These are phyloP conservation scores for Vanderwaltozyma verrucispora DNA, from an alignment of 805 yeast species.

Conservation along the genomic window DNA sequence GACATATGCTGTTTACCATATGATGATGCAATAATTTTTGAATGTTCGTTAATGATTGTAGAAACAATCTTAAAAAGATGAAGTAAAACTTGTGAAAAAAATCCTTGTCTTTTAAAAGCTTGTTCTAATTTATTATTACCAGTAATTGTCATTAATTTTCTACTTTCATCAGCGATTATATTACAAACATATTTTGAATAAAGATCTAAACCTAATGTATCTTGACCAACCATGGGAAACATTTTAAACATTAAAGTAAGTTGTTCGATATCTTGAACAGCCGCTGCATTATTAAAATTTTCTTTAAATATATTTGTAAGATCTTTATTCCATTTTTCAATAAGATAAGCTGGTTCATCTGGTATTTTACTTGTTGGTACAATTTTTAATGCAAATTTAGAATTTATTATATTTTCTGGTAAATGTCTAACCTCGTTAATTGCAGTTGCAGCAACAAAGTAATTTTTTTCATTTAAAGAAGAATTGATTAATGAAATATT, in stretches of 20 bases:
- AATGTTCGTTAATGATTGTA: conserved; percentile 74
- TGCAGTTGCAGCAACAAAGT: conserved; percentile 70
- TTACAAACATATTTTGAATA: conserved; percentile 82
- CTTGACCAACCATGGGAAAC: conserved; percentile 76
- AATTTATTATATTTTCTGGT: conserved; percentile 47
- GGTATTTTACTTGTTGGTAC: conserved; percentile 86
- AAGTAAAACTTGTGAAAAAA: conserved; percentile 47
- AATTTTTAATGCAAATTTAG: conserved; percentile 65
- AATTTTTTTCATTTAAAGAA: conserved; percentile 55
- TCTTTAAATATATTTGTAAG: conserved; percentile 46
- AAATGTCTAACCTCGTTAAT: conserved; percentile 44
- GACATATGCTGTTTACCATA: conserved; percentile 59
- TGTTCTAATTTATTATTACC: conserved; percentile 17
- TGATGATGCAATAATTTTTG: conserved; percentile 61
- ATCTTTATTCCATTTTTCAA: conserved; percentile 48
- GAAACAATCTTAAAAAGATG: conserved; percentile 78
- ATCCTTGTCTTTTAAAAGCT: conserved; percentile 23
- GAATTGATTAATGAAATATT: conserved; percentile 55
- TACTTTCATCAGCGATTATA: conserved; percentile 69
- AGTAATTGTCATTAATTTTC: conserved; percentile 42
- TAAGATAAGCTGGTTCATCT: conserved; percentile 52
- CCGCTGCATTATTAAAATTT: conserved; percentile 65
- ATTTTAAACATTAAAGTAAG: conserved; percentile 73
- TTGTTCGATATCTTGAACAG: conserved; percentile 49
- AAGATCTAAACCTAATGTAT: conserved; percentile 59